These are phyloP conservation scores for Pichia eremophila DNA, from an alignment of 805 yeast species.

Conservation along the genomic window DNA sequence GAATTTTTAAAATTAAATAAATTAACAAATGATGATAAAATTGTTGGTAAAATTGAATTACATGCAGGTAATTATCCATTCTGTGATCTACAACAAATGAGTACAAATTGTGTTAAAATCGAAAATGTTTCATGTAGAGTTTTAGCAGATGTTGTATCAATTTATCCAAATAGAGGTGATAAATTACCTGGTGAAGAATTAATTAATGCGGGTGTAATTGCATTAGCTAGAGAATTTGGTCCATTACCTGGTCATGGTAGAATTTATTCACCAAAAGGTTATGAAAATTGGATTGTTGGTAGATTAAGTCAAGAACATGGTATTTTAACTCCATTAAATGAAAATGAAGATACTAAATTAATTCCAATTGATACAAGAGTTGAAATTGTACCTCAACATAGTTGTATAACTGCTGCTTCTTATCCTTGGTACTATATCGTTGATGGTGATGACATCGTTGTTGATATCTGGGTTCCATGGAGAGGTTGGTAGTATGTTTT, in stretches of 20 bases:
- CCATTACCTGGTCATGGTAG: constrained; percentile 52
- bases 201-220: constrained; percentile 64
- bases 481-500: constrained; percentile 19
- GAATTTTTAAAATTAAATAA: constrained; percentile 8
- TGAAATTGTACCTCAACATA: constrained; percentile 55
- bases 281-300: constrained; percentile 49
- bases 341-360: constrained; percentile 23
- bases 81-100: constrained; percentile 66
- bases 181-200: constrained; percentile 49
- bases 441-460: constrained; percentile 34
- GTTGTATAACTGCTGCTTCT: constrained; percentile 60
- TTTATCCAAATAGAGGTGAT: constrained; percentile 46
- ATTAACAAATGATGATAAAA: constrained; percentile 9
- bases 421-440: constrained; percentile 48
- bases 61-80: constrained; percentile 75
- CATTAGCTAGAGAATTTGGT: constrained; percentile 56
- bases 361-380: constrained; percentile 48
- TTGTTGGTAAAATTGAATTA: constrained; percentile 42
- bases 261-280: constrained; percentile 26
- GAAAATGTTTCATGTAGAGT: constrained; percentile 43
- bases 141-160: constrained; percentile 48
- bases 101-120: constrained; percentile 47
- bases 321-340: constrained; percentile 40
- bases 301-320: constrained; percentile 77
- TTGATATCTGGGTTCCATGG: constrained; percentile 15